Conservation (phyloP, 1,139 yeast genomes). For the Sugiyamaella japonica region DNA sequence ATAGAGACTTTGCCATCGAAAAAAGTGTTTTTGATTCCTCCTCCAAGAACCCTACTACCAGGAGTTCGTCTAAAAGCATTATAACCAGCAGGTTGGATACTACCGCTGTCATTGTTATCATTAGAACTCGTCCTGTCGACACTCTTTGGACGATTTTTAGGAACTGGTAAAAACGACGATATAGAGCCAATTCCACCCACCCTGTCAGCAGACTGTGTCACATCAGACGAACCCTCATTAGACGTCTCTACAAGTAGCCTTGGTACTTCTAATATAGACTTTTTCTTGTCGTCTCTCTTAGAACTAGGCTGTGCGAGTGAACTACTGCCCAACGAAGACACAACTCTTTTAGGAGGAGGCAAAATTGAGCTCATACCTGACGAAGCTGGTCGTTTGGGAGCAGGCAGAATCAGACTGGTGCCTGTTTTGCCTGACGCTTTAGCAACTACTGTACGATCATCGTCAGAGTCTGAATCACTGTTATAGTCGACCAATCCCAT, state of each 20-base stretch:
- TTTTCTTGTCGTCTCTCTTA: slow-evolving; percentile 1
- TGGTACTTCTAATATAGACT: slow-evolving; percentile 1
- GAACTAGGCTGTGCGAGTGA: neutral
- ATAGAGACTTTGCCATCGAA: slow-evolving; percentile 31
- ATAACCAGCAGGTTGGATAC: slow-evolving; percentile 1
- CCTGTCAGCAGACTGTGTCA: neutral
- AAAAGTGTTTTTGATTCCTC: slow-evolving; percentile 28
- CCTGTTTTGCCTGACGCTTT: neutral
- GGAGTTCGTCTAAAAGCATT: slow-evolving; percentile 6
- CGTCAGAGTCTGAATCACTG: slow-evolving; percentile 15
- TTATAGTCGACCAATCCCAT: slow-evolving; percentile 15
- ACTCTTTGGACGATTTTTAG: slow-evolving; percentile 15
- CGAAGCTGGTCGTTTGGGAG: slow-evolving; percentile 1
- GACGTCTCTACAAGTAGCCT: neutral
- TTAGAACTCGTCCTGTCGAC: neutral
- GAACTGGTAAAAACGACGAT: slow-evolving; percentile 18
- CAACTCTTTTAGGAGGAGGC: slow-evolving; percentile 3
- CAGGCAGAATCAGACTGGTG: neutral
- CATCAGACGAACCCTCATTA: neutral
- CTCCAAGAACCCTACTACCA: slow-evolving; percentile 29
- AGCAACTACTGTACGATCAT: neutral
- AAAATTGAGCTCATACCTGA: neutral
- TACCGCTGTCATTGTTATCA: slow-evolving; percentile 19
- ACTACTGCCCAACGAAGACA: neutral
- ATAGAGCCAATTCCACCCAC: neutral